Conservation (phyloP, 2,329 filamentous ascomycete genomes). For the Whalleya microplaca region DNA sequence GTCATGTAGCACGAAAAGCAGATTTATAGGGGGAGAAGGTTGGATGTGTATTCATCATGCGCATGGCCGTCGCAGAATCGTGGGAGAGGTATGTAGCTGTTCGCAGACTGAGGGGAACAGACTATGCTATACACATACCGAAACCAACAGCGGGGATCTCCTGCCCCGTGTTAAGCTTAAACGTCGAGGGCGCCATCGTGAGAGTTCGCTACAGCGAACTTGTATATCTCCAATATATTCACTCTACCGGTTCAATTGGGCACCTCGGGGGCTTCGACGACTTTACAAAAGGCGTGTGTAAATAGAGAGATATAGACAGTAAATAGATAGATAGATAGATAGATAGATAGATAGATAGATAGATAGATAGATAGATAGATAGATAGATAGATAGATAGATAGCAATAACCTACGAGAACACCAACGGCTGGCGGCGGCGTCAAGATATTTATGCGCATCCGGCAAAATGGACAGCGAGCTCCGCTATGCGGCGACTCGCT, state of each 20-base stretch:
- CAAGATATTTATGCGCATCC: constrained; percentile 23
- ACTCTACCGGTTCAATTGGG: too few species aligned
- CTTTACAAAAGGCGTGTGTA: too few species aligned
- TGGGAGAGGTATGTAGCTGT: too few species aligned
- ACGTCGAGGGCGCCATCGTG: constrained; percentile 58
- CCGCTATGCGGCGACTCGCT: neutral
- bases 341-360: too few species aligned
- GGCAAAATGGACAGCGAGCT: constrained; percentile 28
- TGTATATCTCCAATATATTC: neutral
- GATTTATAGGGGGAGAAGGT: constrained; percentile 7
- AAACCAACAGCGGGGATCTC: constrained; percentile 67
- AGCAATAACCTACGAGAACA: constrained; percentile 1
- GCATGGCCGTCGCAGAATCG: too few species aligned
- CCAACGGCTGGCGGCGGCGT: constrained; percentile 7
- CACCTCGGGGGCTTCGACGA: neutral
- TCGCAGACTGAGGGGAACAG: too few species aligned
- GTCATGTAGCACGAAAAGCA: neutral
- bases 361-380: neutral
- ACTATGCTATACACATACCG: constrained; percentile 46
- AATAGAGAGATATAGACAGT: too few species aligned
- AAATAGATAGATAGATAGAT: too few species aligned
- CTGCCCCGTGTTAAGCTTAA: constrained; percentile 67
- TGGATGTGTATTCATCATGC: too few species aligned
- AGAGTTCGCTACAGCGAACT: neutral
- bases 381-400: neutral